A percentile compares a stretch with the other conserved stretches of the same genome.
Conservation (phyloP, 352 stramenopile species). For the Globisporangium abappressorium region DNA sequence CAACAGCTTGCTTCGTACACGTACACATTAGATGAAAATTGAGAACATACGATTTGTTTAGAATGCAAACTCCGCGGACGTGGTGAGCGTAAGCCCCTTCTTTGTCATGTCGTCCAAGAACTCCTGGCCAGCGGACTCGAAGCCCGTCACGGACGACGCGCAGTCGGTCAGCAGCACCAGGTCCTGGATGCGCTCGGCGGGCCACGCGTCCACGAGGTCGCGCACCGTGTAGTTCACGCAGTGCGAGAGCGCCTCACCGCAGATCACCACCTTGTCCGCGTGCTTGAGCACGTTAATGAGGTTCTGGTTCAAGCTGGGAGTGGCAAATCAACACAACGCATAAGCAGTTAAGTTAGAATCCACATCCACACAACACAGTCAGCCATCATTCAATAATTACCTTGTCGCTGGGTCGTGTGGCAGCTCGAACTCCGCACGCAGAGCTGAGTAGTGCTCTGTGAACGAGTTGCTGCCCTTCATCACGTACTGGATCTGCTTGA, state of each 20-base stretch:
- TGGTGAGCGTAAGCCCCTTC: slow-evolving; percentile 61
- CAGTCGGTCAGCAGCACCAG: slow-evolving; percentile 82
- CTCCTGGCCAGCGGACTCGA: slow-evolving; percentile 60
- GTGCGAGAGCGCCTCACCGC: slow-evolving; percentile 94
- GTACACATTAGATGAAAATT: not conserved
- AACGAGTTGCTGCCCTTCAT: slow-evolving; percentile 94
- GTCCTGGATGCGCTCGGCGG: slow-evolving; percentile 55
- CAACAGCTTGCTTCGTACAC: not conserved
- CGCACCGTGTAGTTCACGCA: slow-evolving; percentile 97
- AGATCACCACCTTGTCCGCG: slow-evolving; percentile 88
- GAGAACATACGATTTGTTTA: slow-evolving; percentile 8
- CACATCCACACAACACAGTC: not conserved
- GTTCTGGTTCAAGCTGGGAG: slow-evolving; percentile 68
- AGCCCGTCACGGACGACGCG: slow-evolving; percentile 65
- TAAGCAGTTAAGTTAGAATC: not conserved
- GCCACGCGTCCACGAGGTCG: slow-evolving; percentile 88
- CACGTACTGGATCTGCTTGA: slow-evolving; percentile 82
- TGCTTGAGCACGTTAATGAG: slow-evolving; percentile 86
- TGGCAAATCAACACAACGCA: not conserved
- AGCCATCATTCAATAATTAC: slow-evolving; percentile 19
- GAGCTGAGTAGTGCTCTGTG: slow-evolving; percentile 96
- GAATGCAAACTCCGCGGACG: slow-evolving; percentile 38
- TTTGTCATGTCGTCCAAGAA: slow-evolving; percentile 64
- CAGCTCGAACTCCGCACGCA: slow-evolving; percentile 93
- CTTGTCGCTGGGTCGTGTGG: slow-evolving; percentile 60